These are phyloP conservation scores for Cytospora mali DNA, from an alignment of 2,329 filamentous ascomycete species.

Conservation along the genomic window DNA sequence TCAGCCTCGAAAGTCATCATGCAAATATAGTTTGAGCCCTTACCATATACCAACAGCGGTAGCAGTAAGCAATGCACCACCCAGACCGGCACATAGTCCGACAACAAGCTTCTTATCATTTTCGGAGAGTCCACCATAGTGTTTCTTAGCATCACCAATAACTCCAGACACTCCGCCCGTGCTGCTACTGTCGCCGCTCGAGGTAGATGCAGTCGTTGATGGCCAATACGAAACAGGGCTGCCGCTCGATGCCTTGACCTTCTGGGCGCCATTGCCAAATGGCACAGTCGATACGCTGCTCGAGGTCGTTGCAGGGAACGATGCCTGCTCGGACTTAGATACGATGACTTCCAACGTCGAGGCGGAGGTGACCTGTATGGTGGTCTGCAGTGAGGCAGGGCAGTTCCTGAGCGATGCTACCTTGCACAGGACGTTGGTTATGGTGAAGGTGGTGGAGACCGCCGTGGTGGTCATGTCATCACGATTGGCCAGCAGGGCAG, in stretches of 20 bases:
- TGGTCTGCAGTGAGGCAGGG: slow-evolving; percentile 52
- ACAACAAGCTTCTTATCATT: slow-evolving; percentile 26
- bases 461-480: slow-evolving; percentile 40
- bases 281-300: slow-evolving; percentile 37
- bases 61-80: slow-evolving; percentile 16
- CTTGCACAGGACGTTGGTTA: slow-evolving; percentile 49
- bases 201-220: not conserved
- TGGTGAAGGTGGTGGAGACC: slow-evolving; percentile 43
- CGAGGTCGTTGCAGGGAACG: slow-evolving; percentile 43
- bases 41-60: slow-evolving; percentile 5
- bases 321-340: slow-evolving; percentile 40
- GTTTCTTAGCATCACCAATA: slow-evolving; percentile 4
- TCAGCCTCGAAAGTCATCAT: not conserved
- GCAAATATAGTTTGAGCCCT: not conserved
- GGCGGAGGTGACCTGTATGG: slow-evolving; percentile 42
- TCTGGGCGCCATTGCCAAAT: slow-evolving; percentile 47
- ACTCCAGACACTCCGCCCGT: not conserved
- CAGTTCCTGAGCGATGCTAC: slow-evolving; percentile 50
- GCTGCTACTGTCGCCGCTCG: not conserved
- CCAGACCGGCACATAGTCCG: slow-evolving; percentile 21
- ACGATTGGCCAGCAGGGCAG: slow-evolving; percentile 6
- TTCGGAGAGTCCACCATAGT: slow-evolving; percentile 11
- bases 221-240: slow-evolving; percentile 24
- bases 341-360: slow-evolving; percentile 46
- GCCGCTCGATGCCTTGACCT: slow-evolving; percentile 21